Evolutionary conservation across 352 stramenopile genomes (phyloP), one percentile per base, ranked within the genome.

Genomic region (Elongisporangium senticosum): DNA sequence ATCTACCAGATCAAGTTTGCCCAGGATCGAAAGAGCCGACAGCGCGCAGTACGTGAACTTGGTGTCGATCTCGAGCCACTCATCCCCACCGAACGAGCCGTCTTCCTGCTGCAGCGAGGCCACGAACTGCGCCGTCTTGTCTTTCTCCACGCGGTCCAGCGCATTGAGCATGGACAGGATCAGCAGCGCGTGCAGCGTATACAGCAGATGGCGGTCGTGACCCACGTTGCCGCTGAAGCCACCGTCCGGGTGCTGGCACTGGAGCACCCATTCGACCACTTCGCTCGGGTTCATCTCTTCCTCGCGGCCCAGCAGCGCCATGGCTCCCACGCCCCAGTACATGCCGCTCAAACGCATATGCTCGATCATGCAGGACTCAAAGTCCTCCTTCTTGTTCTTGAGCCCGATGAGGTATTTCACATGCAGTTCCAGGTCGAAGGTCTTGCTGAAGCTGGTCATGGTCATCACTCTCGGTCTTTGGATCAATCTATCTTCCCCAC

Each of bases 11-110:
- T 93, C 75, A 17, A 98, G 71, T 40, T 70, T 68, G 8, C 89
- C 87, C 51, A 99, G 75, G 39, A 99, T 83, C 40, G 96, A 91
- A 24, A 99, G 83, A 43, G 78, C 81, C n/a, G 84, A 97, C 17
- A 99, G 74, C 20, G 97, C 97, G 66, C 97, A 99, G 74, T 99
- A 99, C 22, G 90, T 98, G 74, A 99, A 99, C 64, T 98, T 94
- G 53, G 97, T 99, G 76, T 99, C 98, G 55, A 99, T 92, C 69
- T 99, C 97, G 28, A 87, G 85, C 90, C 96, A 99, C 69, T 94
- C 67, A 74, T 99, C 98, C 37, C 96, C 97, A 3, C 79, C 86
- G 68, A 99, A 99, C 17, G 91, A 98, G 7, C 98, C 98, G 76
- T 99, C 96, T 0, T 69, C 58, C 70, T 99, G 93, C 79, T 99